Evolutionary conservation across 306 rosid species (phyloP), one percentile per base, ranked within the genome.

Genomic region (Castanospermum australe): DNA sequence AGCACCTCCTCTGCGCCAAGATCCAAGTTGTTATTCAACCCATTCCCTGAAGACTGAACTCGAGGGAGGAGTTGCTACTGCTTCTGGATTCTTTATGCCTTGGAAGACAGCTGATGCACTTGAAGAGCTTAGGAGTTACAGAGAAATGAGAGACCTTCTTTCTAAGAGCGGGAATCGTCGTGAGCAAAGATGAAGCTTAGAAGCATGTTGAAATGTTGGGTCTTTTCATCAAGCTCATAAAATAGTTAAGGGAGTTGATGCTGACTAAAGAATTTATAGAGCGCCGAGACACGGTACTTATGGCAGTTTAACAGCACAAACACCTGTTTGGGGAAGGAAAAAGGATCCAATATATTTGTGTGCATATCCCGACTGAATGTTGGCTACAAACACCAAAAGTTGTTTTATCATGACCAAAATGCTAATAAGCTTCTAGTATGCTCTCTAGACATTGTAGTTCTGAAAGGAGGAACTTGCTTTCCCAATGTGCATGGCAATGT

Each of bases 1-100:
- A n/a, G 97, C 97, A 2, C 91, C 92, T 67, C 97, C 99, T n/a
- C 87, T 94, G 76, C 87, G 89, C 77, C 93, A 89, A 85, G 95
- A 92, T 80, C 14, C 91, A 61, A 85, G 89, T 38, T 88, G 89
- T 51, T 88, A 88, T 69, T 85, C 91, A 22, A 84, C 93, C 13
- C 86, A 86, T 56, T 89, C 95, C 10, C 18, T 84, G 45, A 87
- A 89, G 84, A 72, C 87, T 15, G 91, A 90, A 30, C 82, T 63
- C 2, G 92, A 82, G 20, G 91, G 83, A 73, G 97, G 92, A 69
- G 81, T 84, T 15, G 72, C 91, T 25, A 87, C 97, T 74, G 88
- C 87, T 44, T 88, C 91, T 21, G 91, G 88, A 83, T 88, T 88
- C 81, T 88, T 85, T 72, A 75, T 88, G 89, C 88, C 85, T 15